phyloP scores from a whole-genome alignment of 179 eudicot genomes.

The Gypsophila paniculata region DNA sequence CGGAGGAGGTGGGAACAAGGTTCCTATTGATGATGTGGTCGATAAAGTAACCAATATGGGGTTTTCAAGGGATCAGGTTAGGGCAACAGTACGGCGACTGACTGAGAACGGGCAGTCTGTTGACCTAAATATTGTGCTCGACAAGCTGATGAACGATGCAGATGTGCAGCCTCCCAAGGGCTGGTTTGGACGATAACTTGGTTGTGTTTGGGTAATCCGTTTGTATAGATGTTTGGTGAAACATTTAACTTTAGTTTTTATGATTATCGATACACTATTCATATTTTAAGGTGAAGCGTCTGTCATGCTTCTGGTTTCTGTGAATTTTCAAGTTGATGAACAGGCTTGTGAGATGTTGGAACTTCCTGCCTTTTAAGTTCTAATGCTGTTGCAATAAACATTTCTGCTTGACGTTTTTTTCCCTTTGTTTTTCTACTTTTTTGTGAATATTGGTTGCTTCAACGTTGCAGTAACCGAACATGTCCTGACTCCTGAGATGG shows the following conservation, averaged over 20 bases:
- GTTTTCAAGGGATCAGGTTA: slow-evolving; percentile 82
- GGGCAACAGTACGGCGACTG: slow-evolving; percentile 70
- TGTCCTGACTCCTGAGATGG: too few relatives aligned
- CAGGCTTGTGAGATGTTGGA: background rate
- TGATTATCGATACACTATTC: slow-evolving; percentile 5
- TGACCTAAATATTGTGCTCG: slow-evolving; percentile 81
- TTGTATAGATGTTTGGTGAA: slow-evolving; percentile 29
- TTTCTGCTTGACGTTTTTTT: background rate
- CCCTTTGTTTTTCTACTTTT: too few relatives aligned
- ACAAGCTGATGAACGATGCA: slow-evolving; percentile 88
- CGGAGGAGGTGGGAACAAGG: slow-evolving; percentile 64
- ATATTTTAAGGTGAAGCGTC: background rate
- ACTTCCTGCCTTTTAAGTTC: background rate
- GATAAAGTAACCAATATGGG: slow-evolving; percentile 92
- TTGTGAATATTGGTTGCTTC: too few relatives aligned
- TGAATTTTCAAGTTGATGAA: background rate
- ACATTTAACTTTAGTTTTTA: slow-evolving; percentile 5
- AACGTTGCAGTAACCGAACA: too few relatives aligned
- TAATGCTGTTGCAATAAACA: background rate
- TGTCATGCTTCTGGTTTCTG: slow-evolving; percentile 5
- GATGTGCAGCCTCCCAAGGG: slow-evolving; percentile 62
- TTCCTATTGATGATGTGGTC: slow-evolving; percentile 93
- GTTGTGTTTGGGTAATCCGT: slow-evolving; percentile 13
- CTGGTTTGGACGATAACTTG: slow-evolving; percentile 67
- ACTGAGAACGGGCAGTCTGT: slow-evolving; percentile 92